Evolutionary conservation across 805 yeast species (phyloP).

Genomic region (Suhomyces pyralidae): DNA sequence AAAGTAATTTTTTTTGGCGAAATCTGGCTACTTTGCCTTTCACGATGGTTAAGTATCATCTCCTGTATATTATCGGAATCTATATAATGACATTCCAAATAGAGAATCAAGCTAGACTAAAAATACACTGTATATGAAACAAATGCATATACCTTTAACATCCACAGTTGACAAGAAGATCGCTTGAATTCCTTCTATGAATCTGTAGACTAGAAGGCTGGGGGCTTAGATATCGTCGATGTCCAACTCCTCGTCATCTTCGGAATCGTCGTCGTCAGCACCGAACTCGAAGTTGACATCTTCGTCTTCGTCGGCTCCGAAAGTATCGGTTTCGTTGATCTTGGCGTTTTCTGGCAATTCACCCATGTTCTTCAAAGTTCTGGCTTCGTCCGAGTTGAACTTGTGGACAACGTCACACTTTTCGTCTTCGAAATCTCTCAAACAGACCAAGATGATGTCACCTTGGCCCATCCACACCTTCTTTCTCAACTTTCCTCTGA

Average conservation of each 20-base stretch:
- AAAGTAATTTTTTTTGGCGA: no score
- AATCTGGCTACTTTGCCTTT: no score
- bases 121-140: conserved; percentile 1
- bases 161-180: not conserved
- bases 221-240: conserved; percentile 82
- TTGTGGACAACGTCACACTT: conserved; percentile 98
- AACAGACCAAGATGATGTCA: conserved; percentile 90
- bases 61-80: not conserved
- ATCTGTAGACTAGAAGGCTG: not conserved
- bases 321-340: conserved; percentile 96
- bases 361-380: conserved; percentile 91
- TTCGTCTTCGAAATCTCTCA: conserved; percentile 98
- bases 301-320: conserved; percentile 94
- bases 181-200: not conserved
- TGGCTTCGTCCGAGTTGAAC: conserved; percentile 96
- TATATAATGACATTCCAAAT: not conserved
- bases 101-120: conserved; percentile 1
- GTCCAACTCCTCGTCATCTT: conserved; percentile 70
- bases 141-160: conserved; percentile 1
- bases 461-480: conserved; percentile 99
- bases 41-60: not conserved
- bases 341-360: conserved; percentile 97
- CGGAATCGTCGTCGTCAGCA: conserved; percentile 80
- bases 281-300: conserved; percentile 98
- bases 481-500: conserved; percentile 98